Base-by-base conservation (phyloP, 75 land plant genomes). In the Pinus albicaulis region DNA sequence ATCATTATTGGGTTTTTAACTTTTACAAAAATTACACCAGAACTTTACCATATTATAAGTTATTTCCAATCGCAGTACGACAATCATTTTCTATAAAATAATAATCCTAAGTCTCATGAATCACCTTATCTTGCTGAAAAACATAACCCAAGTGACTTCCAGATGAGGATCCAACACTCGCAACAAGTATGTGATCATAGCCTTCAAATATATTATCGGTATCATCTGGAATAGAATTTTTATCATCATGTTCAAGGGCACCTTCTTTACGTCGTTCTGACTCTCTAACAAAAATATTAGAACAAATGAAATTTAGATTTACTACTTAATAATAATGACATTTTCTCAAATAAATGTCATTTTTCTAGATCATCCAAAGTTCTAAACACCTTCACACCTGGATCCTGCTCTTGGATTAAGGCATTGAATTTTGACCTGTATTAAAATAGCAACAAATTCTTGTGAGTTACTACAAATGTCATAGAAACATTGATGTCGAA, bases 371-470 rank as follows among this genome's bases (percentile, higher is more conserved):
- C 71, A 68, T 36, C 41, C 41, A 48, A 48, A 8, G 52, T 48
- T 48, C 52, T 10, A 17, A 68, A 68, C 71, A 20, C 23, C 15
- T 41, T 68, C 76, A 44, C 74, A 87, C 95, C 91, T 91, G 76
- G 61, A 55, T 71, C 84, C 80, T 36, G 74, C 55, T 85, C 60
- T 91, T 80, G 93, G 84, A n/a, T 85, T 82, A 53, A 89, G 65
- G 79, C 98, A 95, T 17, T 89, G 91, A 74, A 95, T 71, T 55
- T 88, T 95, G 55, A 91, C 85, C 98, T 95, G 88, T 48, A 81
- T 80, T 76, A 59, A 28, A 53, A 57, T 8, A 59, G 19, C 71
- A 57, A 73, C 59, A 79, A 48, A 34, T 44, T n/a, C 52, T 24
- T 77, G 80, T 76, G 55, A 57, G 80, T 28, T 71, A 36, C 34